Evolutionary conservation across 108 stramenopile species (phyloP).

Genomic region (Pseudonitzschia multistriata): DNA sequence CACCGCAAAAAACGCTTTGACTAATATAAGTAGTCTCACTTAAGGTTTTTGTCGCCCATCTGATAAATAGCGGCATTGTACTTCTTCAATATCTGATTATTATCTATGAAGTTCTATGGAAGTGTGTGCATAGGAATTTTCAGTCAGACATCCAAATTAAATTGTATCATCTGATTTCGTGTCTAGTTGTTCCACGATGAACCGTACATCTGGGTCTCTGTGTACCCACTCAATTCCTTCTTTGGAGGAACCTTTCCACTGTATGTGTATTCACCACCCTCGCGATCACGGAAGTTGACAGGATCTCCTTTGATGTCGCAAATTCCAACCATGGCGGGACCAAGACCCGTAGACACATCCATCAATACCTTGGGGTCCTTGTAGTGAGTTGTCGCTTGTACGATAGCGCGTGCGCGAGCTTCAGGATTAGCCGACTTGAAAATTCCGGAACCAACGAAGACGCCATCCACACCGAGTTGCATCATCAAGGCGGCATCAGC

Average conservation of each 20-base stretch:
- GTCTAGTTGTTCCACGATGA: slow-evolving; percentile 82
- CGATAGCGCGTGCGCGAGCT: slow-evolving; percentile 95
- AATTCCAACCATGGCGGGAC: slow-evolving; percentile 98
- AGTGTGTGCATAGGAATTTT: background rate
- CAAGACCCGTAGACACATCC: slow-evolving; percentile 93
- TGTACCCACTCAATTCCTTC: slow-evolving; percentile 80
- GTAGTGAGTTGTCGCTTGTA: slow-evolving; percentile 95
- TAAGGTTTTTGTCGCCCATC: too few species aligned
- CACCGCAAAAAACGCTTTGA: too few species aligned
- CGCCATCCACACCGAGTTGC: slow-evolving; percentile 99
- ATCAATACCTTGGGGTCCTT: slow-evolving; percentile 96
- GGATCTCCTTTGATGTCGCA: slow-evolving; percentile 93
- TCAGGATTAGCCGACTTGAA: slow-evolving; percentile 94
- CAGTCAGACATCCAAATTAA: background rate
- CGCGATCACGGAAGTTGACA: slow-evolving; percentile 98
- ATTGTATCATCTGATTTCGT: background rate
- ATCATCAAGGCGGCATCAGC: slow-evolving; percentile 99
- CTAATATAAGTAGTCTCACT: too few species aligned
- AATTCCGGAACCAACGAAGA: slow-evolving; percentile 98
- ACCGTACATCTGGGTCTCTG: slow-evolving; percentile 95
- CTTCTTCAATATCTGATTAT: too few species aligned
- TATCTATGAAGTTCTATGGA: too few species aligned
- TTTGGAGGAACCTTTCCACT: slow-evolving; percentile 89
- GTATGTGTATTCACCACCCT: slow-evolving; percentile 85
- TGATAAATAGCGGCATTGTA: too few species aligned